These are phyloP conservation scores for Candida ipomoeae DNA, from an alignment of 805 yeast species.

Conservation along the genomic window DNA sequence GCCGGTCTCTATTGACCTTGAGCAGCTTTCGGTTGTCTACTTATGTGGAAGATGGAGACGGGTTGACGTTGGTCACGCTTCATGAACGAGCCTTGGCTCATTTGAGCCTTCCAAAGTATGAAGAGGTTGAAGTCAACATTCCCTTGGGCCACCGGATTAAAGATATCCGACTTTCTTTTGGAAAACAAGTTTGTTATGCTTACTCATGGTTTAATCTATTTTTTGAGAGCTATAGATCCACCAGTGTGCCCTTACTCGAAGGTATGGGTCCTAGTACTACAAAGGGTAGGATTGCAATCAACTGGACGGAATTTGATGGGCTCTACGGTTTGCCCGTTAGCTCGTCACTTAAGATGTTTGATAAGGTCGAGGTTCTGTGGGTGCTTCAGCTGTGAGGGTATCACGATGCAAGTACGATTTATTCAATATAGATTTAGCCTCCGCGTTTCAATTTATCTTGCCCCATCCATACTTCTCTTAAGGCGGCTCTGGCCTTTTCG, in stretches of 20 bases:
- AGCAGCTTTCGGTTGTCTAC: constrained; percentile 12
- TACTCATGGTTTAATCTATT: constrained; percentile 30
- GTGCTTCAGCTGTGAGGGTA: constrained; percentile 3
- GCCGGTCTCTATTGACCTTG: constrained; percentile 9
- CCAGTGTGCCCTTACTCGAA: constrained; percentile 8
- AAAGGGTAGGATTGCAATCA: constrained; percentile 3
- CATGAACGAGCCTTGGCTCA: constrained; percentile 3
- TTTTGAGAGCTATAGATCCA: constrained; percentile 21
- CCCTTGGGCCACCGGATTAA: constrained; percentile 7
- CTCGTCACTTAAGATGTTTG: constrained; percentile 49
- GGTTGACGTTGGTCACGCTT: constrained; percentile 2
- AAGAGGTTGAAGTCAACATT: constrained; percentile 1
- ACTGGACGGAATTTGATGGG: constrained; percentile 58
- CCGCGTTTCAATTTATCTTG: constrained; percentile 25
- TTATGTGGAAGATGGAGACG: constrained; percentile 8
- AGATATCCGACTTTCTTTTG: constrained; percentile 18
- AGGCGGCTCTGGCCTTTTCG: constrained; percentile 22
- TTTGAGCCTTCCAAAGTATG: background rate
- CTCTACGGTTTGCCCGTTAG: constrained; percentile 53
- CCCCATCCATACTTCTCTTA: constrained; percentile 28
- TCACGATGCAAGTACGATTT: background rate
- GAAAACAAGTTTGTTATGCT: constrained; percentile 13
- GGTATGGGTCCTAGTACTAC: background rate
- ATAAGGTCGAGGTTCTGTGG: constrained; percentile 44
- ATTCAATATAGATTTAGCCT: constrained; percentile 16